A percentile compares a stretch with the other conserved stretches of the same genome.
Conservation (phyloP, 305 asterid species). For the Salvia sclarea region DNA sequence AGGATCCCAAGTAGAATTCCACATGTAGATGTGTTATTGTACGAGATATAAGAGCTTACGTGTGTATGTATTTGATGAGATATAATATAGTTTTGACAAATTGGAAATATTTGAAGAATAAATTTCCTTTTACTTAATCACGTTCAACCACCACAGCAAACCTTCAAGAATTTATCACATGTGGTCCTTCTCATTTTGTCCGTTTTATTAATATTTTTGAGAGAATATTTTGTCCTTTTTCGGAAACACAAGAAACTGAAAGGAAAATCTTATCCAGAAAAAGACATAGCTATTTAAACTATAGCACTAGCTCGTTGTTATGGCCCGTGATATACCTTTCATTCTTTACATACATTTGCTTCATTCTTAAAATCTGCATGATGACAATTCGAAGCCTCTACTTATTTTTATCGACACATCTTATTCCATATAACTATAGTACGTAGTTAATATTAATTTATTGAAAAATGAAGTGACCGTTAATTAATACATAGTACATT, state of each 20-base stretch:
- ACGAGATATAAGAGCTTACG: neutral
- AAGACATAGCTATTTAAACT: neutral
- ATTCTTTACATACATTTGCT: neutral
- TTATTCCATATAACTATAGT: no score
- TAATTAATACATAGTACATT: no score
- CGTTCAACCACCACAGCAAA: neutral
- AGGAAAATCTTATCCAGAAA: conserved; percentile 9
- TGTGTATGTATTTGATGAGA: neutral
- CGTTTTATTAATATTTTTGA: neutral
- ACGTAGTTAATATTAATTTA: no score
- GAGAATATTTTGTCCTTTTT: neutral
- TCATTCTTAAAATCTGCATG: neutral
- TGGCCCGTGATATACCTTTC: conserved; percentile 23
- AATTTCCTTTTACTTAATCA: neutral
- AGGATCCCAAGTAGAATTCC: no score
- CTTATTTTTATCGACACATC: neutral
- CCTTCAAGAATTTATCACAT: neutral
- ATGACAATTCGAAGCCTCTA: neutral
- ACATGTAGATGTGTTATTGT: no score
- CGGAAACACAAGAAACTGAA: neutral
- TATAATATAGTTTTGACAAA: neutral
- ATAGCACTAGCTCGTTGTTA: neutral
- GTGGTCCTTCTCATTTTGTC: neutral
- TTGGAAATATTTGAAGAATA: neutral
- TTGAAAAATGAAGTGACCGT: no score